Base-by-base conservation (phyloP, 2,329 filamentous ascomycete genomes). In the Aspergillus glaucus region DNA sequence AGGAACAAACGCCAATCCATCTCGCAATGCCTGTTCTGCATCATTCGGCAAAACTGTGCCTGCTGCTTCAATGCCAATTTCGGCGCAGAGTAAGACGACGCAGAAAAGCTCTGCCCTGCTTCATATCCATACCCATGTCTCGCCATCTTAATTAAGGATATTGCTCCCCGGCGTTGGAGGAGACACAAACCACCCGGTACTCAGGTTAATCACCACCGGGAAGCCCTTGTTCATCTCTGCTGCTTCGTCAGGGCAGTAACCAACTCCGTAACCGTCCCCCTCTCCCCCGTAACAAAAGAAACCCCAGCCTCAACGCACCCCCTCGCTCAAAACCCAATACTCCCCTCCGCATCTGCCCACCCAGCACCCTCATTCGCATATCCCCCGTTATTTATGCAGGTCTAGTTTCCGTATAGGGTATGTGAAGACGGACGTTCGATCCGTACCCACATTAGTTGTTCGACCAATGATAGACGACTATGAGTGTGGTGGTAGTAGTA, bases 281-380 rank as follows among this genome's bases (percentile, higher is more conserved):
- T 22, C 22, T 22, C 6, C 22, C 4, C 6, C 22, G 22, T 22
- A 22, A 22, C 22, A 22, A 22, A 79, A 79, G 69, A 64, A 7
- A 80, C 70, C 4, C 64, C 61, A 1, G 62, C 63, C 6, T 55
- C 50, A 30, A 55, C 58, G 50, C 62, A 60, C 7, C 54, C 54
- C 9, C 55, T 55, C 8, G 58, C 58, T 12, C 63, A 50, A 39
- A 54, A 59, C 39, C 46, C 57, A 39, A 62, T 61, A 78, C 80
- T 42, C 4, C 77, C 79, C 53, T 84, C 84, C 0, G 88, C 88
- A 63, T 95, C 79, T 2, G 86, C 88, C 89, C 89, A 95, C 5
- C 89, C 89, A 6, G 46, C 44, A 53, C 37, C 9, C 19, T 39
- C 14, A 19, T 44, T 21, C 24, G 32, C 26, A 48, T 48, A 17